Evolutionary conservation across 345 rosid genomes (phyloP).

Genomic region (Moricandia moricandioides): DNA sequence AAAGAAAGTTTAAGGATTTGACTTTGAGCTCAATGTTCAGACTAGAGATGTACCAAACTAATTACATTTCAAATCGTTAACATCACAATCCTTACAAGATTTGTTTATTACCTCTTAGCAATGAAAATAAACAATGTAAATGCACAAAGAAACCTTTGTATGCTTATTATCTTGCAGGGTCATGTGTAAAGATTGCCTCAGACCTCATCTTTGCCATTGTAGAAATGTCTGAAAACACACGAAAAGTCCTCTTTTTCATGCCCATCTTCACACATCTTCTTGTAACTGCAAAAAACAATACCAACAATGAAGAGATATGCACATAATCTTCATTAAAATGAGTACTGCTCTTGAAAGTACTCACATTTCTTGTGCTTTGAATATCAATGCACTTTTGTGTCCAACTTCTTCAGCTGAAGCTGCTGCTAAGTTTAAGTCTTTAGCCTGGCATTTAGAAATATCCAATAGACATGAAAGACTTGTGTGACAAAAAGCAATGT

Average conservation of each 20-base stretch:
- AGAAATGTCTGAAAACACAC: constrained; percentile 71
- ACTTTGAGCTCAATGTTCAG: background rate
- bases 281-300: constrained; percentile 49
- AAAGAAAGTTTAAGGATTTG: background rate
- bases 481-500: background rate
- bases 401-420: constrained; percentile 62
- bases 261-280: constrained; percentile 57
- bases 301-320: background rate
- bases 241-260: constrained; percentile 80
- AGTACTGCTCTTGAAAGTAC: constrained; percentile 27
- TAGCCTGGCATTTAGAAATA: constrained; percentile 55
- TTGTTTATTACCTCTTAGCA: background rate
- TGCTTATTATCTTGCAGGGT: background rate
- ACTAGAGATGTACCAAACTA: background rate
- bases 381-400: constrained; percentile 51
- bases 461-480: background rate
- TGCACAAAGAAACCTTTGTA: constrained; percentile 4
- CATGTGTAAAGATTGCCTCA: constrained; percentile 9
- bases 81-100: background rate
- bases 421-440: constrained; percentile 73
- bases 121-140: background rate
- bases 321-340: background rate
- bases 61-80: constrained; percentile 1
- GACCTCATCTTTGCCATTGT: constrained; percentile 55
- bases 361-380: constrained; percentile 67